Evolutionary conservation across 208 protist species (phyloP), one percentile per base, ranked within the genome.

Genomic region (Novymonas esmeraldas): DNA sequence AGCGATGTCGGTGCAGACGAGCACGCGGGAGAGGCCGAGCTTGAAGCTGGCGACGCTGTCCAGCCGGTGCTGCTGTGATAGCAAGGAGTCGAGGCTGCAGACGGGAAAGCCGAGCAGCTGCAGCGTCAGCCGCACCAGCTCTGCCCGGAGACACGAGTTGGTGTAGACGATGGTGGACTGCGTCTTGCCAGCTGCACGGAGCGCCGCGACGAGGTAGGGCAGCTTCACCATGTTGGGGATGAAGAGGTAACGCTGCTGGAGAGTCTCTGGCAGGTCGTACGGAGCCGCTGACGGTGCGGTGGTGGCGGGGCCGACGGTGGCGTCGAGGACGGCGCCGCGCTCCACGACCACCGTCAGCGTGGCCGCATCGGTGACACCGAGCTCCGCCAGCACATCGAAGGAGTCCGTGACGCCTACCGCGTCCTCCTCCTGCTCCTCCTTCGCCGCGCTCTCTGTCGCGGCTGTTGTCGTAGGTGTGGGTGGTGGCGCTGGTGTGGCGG

Each of bases 21-120:
- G 67, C 45, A 98, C 84, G 36, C 98, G 88, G 24, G 87, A 64
- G 48, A 87, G 79, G 58, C 98, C 97, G 6, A 89, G 69, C 73
- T 99, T 95, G 89, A 99, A 99, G 49, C 97, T 85, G 13, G 90
- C 79, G 64, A 99, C 97, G 82, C 99, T 98, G 38, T 95, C 84
- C 31, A 99, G 88, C 44, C 99, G 87, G 62, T 99, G 95, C 59
- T 97, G 88, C 78, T 99, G 98, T 0, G 89, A 85, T 64, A 99
- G 95, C 6, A 99, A 87, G n/a, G 98, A 98, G 78, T 99, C 97
- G 54, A 99, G 95, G 59, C 93, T 91, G 49, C 92, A 96, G 2
- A 99, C 98, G 13, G 98, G 97, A 72, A 99, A 99, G 18, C 92
- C 92, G 14, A 97, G 83, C 48, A 94, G 83, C 78, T 97, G 92